Conservation (phyloP, 2,329 filamentous ascomycete genomes). For the Fusarium fujikuroi region DNA sequence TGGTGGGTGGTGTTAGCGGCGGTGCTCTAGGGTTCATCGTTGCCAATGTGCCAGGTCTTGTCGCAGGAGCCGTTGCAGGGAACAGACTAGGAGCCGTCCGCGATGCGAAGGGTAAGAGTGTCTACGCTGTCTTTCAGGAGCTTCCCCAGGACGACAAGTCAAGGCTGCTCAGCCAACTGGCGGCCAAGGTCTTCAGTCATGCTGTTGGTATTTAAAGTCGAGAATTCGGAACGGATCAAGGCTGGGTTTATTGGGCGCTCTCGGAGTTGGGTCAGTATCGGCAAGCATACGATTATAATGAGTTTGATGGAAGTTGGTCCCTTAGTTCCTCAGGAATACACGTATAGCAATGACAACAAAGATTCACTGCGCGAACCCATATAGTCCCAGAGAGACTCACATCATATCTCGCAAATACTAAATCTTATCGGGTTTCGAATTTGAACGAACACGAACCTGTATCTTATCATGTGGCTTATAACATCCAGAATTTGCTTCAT, state of each 20-base stretch:
- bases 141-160: slow-evolving; percentile 85
- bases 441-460: not conserved
- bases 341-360: not conserved
- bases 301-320: not conserved
- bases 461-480: not conserved
- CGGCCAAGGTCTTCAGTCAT: slow-evolving; percentile 86
- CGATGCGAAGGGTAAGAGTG: slow-evolving; percentile 93
- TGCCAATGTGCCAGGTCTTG: slow-evolving; percentile 86
- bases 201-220: slow-evolving; percentile 66
- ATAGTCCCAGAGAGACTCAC: not conserved
- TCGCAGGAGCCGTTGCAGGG: slow-evolving; percentile 91
- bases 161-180: slow-evolving; percentile 83
- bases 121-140: slow-evolving; percentile 90
- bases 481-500: not conserved
- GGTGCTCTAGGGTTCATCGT: slow-evolving; percentile 95
- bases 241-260: slow-evolving; percentile 22
- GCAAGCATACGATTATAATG: slow-evolving; percentile 1
- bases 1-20: slow-evolving; percentile 87
- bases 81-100: slow-evolving; percentile 91
- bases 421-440: not conserved
- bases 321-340: slow-evolving; percentile 2
- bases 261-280: slow-evolving; percentile 22
- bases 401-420: not conserved
- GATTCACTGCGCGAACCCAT: not conserved
- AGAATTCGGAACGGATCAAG: not conserved